A percentile compares a stretch with the other conserved stretches of the same genome.
These are phyloP conservation scores for Neoscytalidium dimidiatum DNA, from an alignment of 2,329 filamentous ascomycete species.

Conservation along the genomic window DNA sequence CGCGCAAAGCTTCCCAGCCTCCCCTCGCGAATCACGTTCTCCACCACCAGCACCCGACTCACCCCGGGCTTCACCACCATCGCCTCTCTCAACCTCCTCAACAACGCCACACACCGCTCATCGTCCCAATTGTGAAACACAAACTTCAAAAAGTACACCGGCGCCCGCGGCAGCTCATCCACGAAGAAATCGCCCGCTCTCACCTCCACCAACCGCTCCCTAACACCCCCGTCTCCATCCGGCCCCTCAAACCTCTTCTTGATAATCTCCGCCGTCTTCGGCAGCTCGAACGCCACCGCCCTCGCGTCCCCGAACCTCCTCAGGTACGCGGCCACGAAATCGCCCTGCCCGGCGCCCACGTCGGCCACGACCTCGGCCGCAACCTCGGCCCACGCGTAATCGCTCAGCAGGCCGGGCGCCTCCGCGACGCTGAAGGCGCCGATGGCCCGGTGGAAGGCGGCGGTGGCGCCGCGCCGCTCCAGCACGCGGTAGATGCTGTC, in stretches of 20 bases:
- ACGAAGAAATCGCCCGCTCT: neutral
- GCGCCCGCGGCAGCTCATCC: neutral
- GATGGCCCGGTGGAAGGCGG: neutral
- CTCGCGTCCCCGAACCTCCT: neutral
- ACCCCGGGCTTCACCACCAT: neutral
- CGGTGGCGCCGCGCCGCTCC: neutral
- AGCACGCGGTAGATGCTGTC: neutral
- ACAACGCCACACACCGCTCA: neutral
- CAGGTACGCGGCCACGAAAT: neutral
- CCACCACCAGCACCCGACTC: constrained; percentile 4
- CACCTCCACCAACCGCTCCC: neutral
- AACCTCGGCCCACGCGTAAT: neutral
- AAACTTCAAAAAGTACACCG: neutral
- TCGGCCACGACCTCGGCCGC: neutral
- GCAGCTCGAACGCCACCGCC: neutral
- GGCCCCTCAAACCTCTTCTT: neutral
- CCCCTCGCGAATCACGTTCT: neutral
- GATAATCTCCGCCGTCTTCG: neutral
- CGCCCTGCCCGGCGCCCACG: neutral
- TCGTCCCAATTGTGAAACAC: constrained; percentile 7
- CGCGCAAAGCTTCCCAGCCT: neutral
- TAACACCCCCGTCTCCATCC: neutral
- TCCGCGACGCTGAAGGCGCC: constrained; percentile 2
- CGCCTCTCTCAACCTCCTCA: neutral
- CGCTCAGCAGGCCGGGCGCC: neutral